phyloP scores from a whole-genome alignment of 2,329 filamentous ascomycete genomes.

The Pyrenophora seminiperda region DNA sequence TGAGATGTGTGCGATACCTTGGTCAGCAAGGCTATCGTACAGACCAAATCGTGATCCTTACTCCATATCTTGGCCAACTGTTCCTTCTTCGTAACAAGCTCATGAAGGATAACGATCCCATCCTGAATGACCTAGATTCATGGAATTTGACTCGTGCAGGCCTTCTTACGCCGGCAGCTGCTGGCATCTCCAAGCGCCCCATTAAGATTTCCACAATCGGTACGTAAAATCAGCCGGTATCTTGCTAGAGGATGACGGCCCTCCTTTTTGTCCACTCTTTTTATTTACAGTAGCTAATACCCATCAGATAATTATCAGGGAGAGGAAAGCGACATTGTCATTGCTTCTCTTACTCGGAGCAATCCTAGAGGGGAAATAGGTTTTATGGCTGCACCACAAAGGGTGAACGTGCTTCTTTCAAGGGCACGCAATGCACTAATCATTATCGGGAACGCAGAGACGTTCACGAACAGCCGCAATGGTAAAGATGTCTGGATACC shows the following conservation, averaged over 20 bases:
- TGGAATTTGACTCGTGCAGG: constrained; percentile 67
- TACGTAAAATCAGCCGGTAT: no score
- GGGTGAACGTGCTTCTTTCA: constrained; percentile 72
- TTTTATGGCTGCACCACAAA: constrained; percentile 69
- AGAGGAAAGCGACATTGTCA: constrained; percentile 75
- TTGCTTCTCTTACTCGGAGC: constrained; percentile 70
- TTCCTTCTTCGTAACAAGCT: no score
- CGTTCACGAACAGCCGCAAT: constrained; percentile 65
- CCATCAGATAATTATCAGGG: constrained; percentile 75
- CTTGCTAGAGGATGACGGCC: no score
- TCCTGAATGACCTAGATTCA: constrained; percentile 71
- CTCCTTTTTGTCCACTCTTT: no score
- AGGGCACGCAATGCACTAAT: constrained; percentile 68
- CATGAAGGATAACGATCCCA: constrained; percentile 63
- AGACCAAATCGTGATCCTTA: constrained; percentile 69
- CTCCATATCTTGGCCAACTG: constrained; percentile 74
- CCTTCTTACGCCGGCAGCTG: constrained; percentile 59
- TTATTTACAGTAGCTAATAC: constrained; percentile 1
- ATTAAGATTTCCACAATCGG: constrained; percentile 72
- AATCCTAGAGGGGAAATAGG: constrained; percentile 69
- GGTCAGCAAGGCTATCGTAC: constrained; percentile 73
- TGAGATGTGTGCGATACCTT: constrained; percentile 69
- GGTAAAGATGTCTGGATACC: constrained; percentile 62
- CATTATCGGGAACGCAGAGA: constrained; percentile 72
- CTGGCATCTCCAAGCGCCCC: constrained; percentile 57